A percentile compares a stretch with the other conserved stretches of the same genome.
Conservation (phyloP, 495 filamentous ascomycete species). For the Talaromyces proteolyticus region DNA sequence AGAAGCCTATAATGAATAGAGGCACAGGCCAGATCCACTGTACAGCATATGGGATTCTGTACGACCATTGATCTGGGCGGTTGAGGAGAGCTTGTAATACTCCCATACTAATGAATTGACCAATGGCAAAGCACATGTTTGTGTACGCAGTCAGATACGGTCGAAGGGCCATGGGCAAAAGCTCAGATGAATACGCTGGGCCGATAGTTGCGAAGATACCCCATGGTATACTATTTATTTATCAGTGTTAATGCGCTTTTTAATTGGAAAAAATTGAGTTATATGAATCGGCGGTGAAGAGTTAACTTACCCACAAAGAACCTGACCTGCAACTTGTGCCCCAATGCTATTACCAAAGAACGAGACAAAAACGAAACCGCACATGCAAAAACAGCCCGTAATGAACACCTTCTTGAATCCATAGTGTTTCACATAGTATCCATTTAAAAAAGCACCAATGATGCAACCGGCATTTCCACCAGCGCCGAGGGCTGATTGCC, state of each 20-base stretch:
- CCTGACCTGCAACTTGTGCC: constrained; percentile 54
- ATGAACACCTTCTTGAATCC: constrained; percentile 50
- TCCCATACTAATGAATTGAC: too few species aligned
- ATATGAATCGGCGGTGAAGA: constrained; percentile 19
- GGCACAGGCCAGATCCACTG: too few species aligned
- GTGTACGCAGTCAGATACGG: too few species aligned
- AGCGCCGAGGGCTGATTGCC: constrained; percentile 63
- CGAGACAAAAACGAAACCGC: constrained; percentile 59
- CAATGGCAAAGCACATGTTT: too few species aligned
- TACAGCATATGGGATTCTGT: too few species aligned
- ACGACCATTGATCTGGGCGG: too few species aligned
- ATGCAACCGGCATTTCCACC: constrained; percentile 26
- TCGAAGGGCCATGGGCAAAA: too few species aligned
- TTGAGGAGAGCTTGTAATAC: too few species aligned
- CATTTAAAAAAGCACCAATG: constrained; percentile 29
- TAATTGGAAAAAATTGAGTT: too few species aligned
- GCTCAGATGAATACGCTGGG: too few species aligned
- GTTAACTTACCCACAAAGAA: constrained; percentile 51
- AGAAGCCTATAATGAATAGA: too few species aligned
- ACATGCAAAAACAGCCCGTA: constrained; percentile 43
- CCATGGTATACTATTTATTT: constrained; percentile 17
- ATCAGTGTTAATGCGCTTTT: too few species aligned
- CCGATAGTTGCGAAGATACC: constrained; percentile 46
- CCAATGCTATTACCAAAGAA: constrained; percentile 58
- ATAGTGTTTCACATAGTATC: constrained; percentile 33